Evolutionary conservation across 495 filamentous ascomycete genomes (phyloP).

Genomic region (Monascus purpureus): DNA sequence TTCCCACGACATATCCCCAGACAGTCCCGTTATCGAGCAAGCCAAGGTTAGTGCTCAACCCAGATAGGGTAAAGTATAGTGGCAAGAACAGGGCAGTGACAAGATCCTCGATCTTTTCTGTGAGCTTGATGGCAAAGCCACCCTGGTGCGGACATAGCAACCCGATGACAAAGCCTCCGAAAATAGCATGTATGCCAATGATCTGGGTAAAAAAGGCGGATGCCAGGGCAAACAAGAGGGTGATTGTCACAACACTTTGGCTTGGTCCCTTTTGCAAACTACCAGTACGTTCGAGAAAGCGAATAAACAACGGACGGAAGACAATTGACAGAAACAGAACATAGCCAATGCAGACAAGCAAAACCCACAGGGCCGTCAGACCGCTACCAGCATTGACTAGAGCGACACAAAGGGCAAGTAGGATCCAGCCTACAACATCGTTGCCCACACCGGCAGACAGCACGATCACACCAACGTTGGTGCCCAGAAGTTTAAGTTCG

Average conservation of each 20-base stretch:
- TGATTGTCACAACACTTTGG: constrained; percentile 73
- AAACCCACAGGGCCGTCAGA: constrained; percentile 73
- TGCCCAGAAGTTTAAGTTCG: constrained; percentile 77
- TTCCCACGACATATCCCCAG: constrained; percentile 85
- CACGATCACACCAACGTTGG: constrained; percentile 78
- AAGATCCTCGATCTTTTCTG: constrained; percentile 93
- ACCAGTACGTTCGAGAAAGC: constrained; percentile 55
- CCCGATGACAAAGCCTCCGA: constrained; percentile 78
- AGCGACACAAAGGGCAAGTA: constrained; percentile 87
- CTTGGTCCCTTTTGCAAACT: constrained; percentile 83
- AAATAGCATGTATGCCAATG: constrained; percentile 86
- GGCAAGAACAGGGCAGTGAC: constrained; percentile 81
- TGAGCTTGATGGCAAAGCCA: constrained; percentile 86
- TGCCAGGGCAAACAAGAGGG: constrained; percentile 60
- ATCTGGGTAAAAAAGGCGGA: constrained; percentile 94
- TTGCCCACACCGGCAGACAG: constrained; percentile 92
- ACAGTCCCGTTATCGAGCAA: constrained; percentile 68
- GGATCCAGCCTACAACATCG: constrained; percentile 88
- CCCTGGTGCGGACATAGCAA: constrained; percentile 89
- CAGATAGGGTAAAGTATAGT: constrained; percentile 90
- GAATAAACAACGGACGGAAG: constrained; percentile 67
- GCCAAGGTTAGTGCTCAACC: constrained; percentile 78
- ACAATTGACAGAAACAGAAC: constrained; percentile 61
- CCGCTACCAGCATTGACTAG: constrained; percentile 82
- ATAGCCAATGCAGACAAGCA: constrained; percentile 65